These are phyloP conservation scores for Exserohilum rostratum DNA, from an alignment of 2,329 filamentous ascomycete genomes.

Conservation along the genomic window DNA sequence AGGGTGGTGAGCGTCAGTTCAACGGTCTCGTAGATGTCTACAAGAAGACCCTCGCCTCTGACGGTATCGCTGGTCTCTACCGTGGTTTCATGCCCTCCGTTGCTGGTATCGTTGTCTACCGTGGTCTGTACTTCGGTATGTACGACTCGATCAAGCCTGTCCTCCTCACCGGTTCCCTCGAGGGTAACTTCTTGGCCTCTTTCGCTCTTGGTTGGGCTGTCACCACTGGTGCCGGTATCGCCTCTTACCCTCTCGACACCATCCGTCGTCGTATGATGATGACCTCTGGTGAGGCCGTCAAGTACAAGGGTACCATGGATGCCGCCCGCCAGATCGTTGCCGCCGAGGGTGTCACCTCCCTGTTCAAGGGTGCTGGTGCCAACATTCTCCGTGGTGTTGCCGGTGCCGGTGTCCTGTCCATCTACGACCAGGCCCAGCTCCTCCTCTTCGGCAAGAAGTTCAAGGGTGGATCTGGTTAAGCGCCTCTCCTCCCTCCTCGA, in stretches of 20 bases:
- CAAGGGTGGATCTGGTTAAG: constrained; percentile 66
- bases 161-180: constrained; percentile 85
- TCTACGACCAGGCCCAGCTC: constrained; percentile 99
- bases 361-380: constrained; percentile 99
- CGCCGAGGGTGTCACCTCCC: constrained; percentile 96
- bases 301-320: constrained; percentile 97
- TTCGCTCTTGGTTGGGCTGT: constrained; percentile 98
- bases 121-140: constrained; percentile 99
- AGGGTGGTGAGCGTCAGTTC: constrained; percentile 98
- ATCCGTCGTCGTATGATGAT: constrained; percentile 99
- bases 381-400: constrained; percentile 99
- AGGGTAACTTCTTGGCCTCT: constrained; percentile 99
- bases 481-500: constrained; percentile 41
- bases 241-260: constrained; percentile 99
- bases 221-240: constrained; percentile 99
- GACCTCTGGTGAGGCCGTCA: constrained; percentile 96
- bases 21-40: constrained; percentile 99
- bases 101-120: constrained; percentile 99
- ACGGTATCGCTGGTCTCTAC: constrained; percentile 99
- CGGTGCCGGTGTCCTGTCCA: constrained; percentile 99
- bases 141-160: constrained; percentile 99
- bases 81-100: constrained; percentile 99
- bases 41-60: constrained; percentile 98
- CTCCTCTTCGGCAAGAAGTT: constrained; percentile 99
- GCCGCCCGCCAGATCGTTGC: constrained; percentile 92